phyloP scores from a whole-genome alignment of 2,329 filamentous ascomycete genomes.

The Sclerotiophoma versabilis region DNA sequence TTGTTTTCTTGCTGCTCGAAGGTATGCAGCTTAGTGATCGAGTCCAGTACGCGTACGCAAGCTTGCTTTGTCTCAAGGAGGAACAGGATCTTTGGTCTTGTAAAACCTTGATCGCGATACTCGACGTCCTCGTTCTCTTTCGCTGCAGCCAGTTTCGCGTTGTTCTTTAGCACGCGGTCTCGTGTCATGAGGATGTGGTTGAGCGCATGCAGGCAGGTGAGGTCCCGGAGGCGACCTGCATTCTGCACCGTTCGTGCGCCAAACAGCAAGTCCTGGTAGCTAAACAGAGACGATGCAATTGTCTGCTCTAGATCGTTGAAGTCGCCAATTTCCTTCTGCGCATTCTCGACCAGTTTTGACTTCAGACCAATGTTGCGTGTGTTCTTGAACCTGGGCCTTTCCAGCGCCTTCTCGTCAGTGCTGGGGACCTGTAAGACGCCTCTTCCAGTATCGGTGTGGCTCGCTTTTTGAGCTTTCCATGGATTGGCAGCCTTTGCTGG shows the following conservation, averaged over 20 bases:
- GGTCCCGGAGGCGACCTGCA: conserved; percentile 70
- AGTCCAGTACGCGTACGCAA: conserved; percentile 78
- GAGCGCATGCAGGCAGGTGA: conserved; percentile 81
- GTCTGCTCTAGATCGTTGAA: conserved; percentile 70
- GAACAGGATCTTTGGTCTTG: conserved; percentile 89
- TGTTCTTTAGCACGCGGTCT: conserved; percentile 92
- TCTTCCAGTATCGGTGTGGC: conserved; percentile 32
- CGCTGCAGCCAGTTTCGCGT: conserved; percentile 75
- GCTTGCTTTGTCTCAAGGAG: conserved; percentile 88
- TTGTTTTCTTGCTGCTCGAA: conserved; percentile 95
- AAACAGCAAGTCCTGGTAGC: conserved; percentile 81
- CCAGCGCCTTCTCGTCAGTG: conserved; percentile 22
- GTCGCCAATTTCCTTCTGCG: conserved; percentile 44
- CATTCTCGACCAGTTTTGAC: conserved; percentile 39
- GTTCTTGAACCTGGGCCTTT: conserved; percentile 32
- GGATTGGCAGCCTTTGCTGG: conserved; percentile 46
- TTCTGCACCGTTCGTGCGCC: conserved; percentile 75
- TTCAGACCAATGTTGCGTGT: conserved; percentile 43
- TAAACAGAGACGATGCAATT: conserved; percentile 76
- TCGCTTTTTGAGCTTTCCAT: conserved; percentile 55
- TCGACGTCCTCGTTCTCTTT: conserved; percentile 69
- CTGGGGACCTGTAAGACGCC: conserved; percentile 39
- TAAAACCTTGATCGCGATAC: conserved; percentile 92
- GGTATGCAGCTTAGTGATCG: conserved; percentile 76
- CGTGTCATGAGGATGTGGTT: conserved; percentile 95